These are phyloP conservation scores for Bidens hawaiensis DNA, from an alignment of 140 eudicot genomes.

Conservation along the genomic window DNA sequence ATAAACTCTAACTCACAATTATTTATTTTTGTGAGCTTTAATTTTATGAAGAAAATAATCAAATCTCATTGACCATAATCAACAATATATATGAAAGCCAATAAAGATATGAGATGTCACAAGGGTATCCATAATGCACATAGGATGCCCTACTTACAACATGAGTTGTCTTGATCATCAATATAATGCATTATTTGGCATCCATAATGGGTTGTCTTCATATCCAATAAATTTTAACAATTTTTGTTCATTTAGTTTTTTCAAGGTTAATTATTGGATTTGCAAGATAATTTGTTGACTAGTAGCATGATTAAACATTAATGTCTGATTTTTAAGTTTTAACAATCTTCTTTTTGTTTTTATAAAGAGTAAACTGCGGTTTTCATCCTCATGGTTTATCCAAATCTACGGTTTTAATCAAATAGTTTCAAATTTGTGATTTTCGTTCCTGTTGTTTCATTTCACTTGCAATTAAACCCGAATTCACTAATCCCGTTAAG, in stretches of 20 bases:
- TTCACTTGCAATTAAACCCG: too few relatives aligned
- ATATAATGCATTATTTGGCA: constrained; percentile 27
- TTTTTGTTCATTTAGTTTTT: background rate
- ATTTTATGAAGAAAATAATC: background rate
- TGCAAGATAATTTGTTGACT: background rate
- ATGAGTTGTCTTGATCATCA: constrained; percentile 38
- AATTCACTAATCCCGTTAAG: too few relatives aligned
- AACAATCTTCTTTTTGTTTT: background rate
- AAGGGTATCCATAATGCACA: constrained; percentile 29
- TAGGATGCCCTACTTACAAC: constrained; percentile 32
- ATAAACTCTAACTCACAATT: too few relatives aligned
- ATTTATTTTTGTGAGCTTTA: background rate
- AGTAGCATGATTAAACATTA: background rate
- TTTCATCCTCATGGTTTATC: too few relatives aligned
- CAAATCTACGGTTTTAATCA: too few relatives aligned
- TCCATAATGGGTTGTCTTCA: constrained; percentile 28
- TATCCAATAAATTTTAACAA: constrained; percentile 7
- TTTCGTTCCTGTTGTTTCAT: too few relatives aligned
- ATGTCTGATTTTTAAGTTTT: background rate
- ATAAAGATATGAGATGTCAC: constrained; percentile 15
- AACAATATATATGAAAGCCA: background rate
- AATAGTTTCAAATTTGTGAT: too few relatives aligned
- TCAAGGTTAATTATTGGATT: background rate
- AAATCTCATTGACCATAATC: constrained; percentile 3
- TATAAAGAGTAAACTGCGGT: too few relatives aligned